Percentiles rank a stretch among this genome's conserved stretches.
Conservation (phyloP, 495 filamentous ascomycete species). For the Penicillium arizonense region DNA sequence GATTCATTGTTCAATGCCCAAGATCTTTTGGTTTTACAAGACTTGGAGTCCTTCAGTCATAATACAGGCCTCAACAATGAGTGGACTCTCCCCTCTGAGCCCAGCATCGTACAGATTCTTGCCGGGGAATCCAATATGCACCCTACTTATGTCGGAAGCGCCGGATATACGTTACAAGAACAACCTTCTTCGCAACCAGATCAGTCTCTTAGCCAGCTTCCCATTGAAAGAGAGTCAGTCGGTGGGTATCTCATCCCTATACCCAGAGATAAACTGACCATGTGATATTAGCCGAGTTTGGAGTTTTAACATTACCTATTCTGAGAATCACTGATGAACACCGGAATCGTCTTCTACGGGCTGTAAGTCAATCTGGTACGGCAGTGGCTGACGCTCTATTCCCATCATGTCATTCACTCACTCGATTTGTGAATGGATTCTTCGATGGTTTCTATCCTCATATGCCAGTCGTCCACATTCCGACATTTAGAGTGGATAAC, state of each 20-base stretch:
- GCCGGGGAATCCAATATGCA: slow-evolving; percentile 1
- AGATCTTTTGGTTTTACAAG: slow-evolving; percentile 11
- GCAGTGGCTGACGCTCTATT: background rate
- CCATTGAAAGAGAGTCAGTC: slow-evolving; percentile 7
- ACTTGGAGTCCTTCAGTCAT: slow-evolving; percentile 14
- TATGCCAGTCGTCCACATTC: slow-evolving; percentile 27
- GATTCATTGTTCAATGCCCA: background rate
- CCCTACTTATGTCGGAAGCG: background rate
- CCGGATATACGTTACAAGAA: background rate
- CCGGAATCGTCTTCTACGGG: slow-evolving; percentile 2
- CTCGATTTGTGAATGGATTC: slow-evolving; percentile 20
- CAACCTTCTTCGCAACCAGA: background rate
- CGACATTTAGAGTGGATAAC: slow-evolving; percentile 23
- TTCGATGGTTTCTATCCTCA: slow-evolving; percentile 22
- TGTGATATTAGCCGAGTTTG: slow-evolving; percentile 10
- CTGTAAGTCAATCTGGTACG: background rate
- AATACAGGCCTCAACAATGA: slow-evolving; percentile 14
- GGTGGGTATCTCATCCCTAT: background rate
- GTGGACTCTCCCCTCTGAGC: slow-evolving; percentile 7
- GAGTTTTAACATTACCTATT: slow-evolving; percentile 18
- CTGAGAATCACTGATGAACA: slow-evolving; percentile 15
- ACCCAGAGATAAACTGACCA: background rate
- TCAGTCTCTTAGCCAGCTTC: slow-evolving; percentile 1
- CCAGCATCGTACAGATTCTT: slow-evolving; percentile 2
- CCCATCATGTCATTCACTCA: slow-evolving; percentile 16